Evolutionary conservation across 2,329 filamentous ascomycete genomes (phyloP).

Genomic region (Periconia macrospinosa): DNA sequence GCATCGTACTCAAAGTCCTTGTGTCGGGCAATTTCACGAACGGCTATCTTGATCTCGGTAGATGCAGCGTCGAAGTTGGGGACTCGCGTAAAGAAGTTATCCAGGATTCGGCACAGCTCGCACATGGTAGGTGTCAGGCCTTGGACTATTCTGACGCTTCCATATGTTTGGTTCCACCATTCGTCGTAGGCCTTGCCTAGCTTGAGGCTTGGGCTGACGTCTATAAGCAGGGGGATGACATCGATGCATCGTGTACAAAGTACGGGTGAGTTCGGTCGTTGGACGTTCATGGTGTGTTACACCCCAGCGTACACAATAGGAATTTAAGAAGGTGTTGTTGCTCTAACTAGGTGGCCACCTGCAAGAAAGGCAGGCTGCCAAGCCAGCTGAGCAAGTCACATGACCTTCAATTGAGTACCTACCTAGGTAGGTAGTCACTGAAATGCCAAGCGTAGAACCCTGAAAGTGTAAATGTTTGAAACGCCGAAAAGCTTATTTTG

Average conservation of each 20-base stretch:
- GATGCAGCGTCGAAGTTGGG: neutral
- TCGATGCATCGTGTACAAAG: constrained; percentile 2
- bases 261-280: neutral
- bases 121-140: neutral
- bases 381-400: too few species aligned
- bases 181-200: neutral
- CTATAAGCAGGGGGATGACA: constrained; percentile 1
- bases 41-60: neutral
- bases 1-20: neutral
- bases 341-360: too few species aligned
- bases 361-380: too few species aligned
- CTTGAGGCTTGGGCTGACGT: constrained; percentile 2
- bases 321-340: too few species aligned
- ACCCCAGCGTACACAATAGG: too few species aligned
- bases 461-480: too few species aligned
- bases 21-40: neutral
- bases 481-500: too few species aligned
- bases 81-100: neutral
- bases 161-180: constrained; percentile 3
- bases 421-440: too few species aligned
- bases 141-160: neutral
- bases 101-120: constrained; percentile 3
- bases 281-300: neutral
- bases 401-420: too few species aligned
- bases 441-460: too few species aligned